Evolutionary conservation across 331 rosid genomes (phyloP), one percentile per base, ranked within the genome.

Genomic region (Erythrophleum ivorense): DNA sequence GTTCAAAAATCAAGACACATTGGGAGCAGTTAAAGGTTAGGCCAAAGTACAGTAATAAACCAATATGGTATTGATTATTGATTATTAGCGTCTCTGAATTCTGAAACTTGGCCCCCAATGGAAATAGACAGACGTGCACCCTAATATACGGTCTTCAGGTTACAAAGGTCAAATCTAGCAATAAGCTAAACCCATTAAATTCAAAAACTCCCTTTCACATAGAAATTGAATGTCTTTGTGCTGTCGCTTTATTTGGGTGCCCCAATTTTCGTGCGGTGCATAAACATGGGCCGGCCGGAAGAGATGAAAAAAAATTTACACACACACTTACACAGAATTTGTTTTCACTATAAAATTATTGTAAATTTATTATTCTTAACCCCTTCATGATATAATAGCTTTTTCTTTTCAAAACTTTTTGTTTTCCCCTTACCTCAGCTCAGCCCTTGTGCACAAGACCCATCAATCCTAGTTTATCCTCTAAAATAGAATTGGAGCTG

Each of bases 11-110:
- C 11, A n/a, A 18, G 3, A n/a, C 48, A 53, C n/a, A 43, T 9
- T 43, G 54, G 55, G 14, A 33, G 73, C 72, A 66, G 72, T 66
- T 66, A 40, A 9, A 66, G 72, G 53, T 68, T 68, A 41, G 73
- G 66, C 78, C 78, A 6, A 10, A 16, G 12, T 36, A 53, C 15
- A 18, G 19, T 1, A 10, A 74, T 36, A 2, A 31, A 50, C 7
- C 7, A 33, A 16, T 14, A 36, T 16, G 5, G 6, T 29, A 6
- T 13, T 43, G n/a, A 5, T 24, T 5, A 12, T 58, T n/a, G 10
- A 19, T 49, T 49, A 0, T 21, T 1, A 19, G 31, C 7, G 12
- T 34, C 24, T 36, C 70, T 19, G 5, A 7, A 34, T 40, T 66
- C 3, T 24, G 48, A 45, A 66, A 66, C 7, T 16, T 38, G 6